Conservation (phyloP, 345 rosid genomes). For the Ceriops decandra region DNA sequence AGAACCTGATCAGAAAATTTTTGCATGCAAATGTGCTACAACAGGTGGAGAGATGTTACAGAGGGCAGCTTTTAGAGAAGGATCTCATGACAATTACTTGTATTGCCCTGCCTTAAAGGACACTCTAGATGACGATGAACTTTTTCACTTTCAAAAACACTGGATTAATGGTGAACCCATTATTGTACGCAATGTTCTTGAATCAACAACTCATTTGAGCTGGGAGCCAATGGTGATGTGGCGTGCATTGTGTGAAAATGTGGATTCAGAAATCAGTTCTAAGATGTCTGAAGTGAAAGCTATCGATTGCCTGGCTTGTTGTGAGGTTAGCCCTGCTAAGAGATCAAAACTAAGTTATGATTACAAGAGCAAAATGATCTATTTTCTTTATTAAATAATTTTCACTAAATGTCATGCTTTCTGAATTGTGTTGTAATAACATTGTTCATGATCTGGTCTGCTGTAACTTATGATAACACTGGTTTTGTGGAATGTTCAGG, state of each 20-base stretch:
- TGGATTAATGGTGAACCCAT: slow-evolving; percentile 88
- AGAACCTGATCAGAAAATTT: slow-evolving; percentile 15
- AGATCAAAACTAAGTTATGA: not conserved
- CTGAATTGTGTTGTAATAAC: too few relatives aligned
- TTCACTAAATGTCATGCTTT: too few relatives aligned
- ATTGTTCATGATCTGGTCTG: not conserved
- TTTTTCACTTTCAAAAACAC: slow-evolving; percentile 53
- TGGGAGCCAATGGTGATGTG: slow-evolving; percentile 99
- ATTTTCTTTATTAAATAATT: not conserved
- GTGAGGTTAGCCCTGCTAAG: slow-evolving; percentile 43
- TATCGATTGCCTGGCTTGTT: slow-evolving; percentile 68
- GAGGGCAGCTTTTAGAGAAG: slow-evolving; percentile 60
- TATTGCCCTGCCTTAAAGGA: slow-evolving; percentile 48
- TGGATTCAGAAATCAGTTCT: slow-evolving; percentile 37
- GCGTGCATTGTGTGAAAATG: slow-evolving; percentile 70
- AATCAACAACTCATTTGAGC: slow-evolving; percentile 57
- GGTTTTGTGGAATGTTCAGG: slow-evolving; percentile 39
- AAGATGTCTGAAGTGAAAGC: slow-evolving; percentile 65
- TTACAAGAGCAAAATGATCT: not conserved
- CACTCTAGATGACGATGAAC: slow-evolving; percentile 34
- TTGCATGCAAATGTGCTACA: slow-evolving; percentile 19
- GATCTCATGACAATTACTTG: slow-evolving; percentile 52
- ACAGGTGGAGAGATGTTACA: slow-evolving; percentile 20
- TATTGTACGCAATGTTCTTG: slow-evolving; percentile 57
- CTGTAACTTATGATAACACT: slow-evolving; percentile 1